A percentile compares a stretch with the other conserved stretches of the same genome.
Conservation (phyloP, 108 stramenopile species). For the Conticribra guillardii region DNA sequence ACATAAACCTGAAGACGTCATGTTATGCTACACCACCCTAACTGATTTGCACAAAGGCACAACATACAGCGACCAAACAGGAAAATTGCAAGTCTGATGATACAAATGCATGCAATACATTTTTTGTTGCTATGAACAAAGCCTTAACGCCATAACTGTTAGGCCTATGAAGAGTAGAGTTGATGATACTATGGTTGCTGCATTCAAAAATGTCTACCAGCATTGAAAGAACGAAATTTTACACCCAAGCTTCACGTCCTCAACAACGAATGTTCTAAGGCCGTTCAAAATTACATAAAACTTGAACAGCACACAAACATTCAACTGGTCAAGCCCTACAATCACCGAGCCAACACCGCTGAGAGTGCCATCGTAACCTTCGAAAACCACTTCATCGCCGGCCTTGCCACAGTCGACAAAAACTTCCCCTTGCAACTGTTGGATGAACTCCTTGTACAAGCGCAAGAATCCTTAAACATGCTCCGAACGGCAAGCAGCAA, state of each 20-base stretch:
- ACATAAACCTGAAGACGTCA: neutral
- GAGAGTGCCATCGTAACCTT: slow-evolving; percentile 17
- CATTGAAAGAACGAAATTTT: neutral
- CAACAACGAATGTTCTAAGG: neutral
- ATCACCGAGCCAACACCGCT: slow-evolving; percentile 17
- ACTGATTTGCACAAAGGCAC: neutral
- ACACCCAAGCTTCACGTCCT: neutral
- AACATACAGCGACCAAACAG: slow-evolving; percentile 4
- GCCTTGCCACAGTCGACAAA: slow-evolving; percentile 15
- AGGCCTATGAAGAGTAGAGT: neutral
- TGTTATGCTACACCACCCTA: slow-evolving; percentile 1
- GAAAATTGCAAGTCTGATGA: neutral
- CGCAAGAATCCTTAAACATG: slow-evolving; percentile 32
- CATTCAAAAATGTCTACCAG: neutral
- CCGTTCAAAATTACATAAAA: neutral
- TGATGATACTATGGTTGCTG: neutral
- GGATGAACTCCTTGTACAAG: slow-evolving; percentile 39
- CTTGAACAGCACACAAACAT: neutral
- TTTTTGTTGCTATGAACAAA: neutral
- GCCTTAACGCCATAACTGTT: neutral
- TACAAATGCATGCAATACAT: neutral
- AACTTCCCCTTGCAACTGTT: slow-evolving; percentile 40
- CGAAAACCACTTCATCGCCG: slow-evolving; percentile 13
- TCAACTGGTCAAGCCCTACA: slow-evolving; percentile 12
- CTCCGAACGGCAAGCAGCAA: slow-evolving; percentile 40